Percentiles rank a stretch among this genome's conserved stretches.
These are phyloP conservation scores for Euphorbia celastroides DNA, from an alignment of 441 rosid species.

Conservation along the genomic window DNA sequence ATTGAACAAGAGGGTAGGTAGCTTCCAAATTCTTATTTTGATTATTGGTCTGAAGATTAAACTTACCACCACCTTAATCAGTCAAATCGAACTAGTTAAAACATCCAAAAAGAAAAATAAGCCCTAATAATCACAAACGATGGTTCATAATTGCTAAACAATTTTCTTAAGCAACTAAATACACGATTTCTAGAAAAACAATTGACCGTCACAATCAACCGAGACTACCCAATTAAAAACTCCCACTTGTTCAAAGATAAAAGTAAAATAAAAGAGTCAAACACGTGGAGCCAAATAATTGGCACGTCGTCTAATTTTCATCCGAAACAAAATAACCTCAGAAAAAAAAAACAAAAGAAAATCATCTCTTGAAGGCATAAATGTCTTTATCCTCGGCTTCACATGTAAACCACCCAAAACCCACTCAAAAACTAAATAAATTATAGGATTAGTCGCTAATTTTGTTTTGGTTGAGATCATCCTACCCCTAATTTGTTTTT, in stretches of 20 bases:
- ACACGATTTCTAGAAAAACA: background rate
- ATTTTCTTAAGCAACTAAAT: constrained; percentile 17
- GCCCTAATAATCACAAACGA: constrained; percentile 14
- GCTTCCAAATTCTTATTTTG: background rate
- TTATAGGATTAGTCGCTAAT: background rate
- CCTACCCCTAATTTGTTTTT: too few relatives aligned
- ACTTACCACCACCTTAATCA: constrained; percentile 15
- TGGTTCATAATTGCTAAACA: constrained; percentile 19
- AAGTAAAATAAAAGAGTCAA: background rate
- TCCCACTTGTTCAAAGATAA: constrained; percentile 3
- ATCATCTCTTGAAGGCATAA: constrained; percentile 26
- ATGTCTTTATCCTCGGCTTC: constrained; percentile 28
- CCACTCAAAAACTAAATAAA: constrained; percentile 19
- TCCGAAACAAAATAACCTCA: background rate
- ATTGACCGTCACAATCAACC: background rate
- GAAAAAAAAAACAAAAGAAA: constrained; percentile 20
- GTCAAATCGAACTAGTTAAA: constrained; percentile 11
- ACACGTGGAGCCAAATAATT: constrained; percentile 19
- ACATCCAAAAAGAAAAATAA: constrained; percentile 13
- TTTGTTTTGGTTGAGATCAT: too few relatives aligned
- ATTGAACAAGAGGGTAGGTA: background rate
- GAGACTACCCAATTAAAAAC: constrained; percentile 14
- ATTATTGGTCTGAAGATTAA: constrained; percentile 8
- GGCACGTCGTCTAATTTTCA: constrained; percentile 5
- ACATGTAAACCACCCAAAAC: constrained; percentile 34